These are phyloP conservation scores for Amanita phalloides DNA, from an alignment of 768 basidiomycete species.

Conservation along the genomic window DNA sequence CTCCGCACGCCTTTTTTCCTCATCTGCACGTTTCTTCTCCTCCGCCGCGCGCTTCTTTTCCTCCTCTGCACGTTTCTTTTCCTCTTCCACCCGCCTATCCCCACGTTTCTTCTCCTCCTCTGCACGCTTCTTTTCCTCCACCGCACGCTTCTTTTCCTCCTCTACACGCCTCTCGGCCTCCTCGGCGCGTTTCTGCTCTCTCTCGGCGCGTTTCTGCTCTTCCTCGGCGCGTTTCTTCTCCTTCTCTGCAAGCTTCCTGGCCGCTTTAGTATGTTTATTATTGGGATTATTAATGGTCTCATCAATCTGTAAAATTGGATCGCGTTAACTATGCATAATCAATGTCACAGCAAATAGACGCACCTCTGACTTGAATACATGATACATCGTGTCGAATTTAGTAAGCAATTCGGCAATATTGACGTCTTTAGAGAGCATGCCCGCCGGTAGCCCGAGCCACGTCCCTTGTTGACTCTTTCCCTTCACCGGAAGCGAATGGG, in stretches of 20 bases:
- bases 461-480: neutral
- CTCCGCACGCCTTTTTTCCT: too few relatives aligned
- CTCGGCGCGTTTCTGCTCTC: neutral
- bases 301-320: neutral
- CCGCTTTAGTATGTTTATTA: neutral
- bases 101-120: neutral
- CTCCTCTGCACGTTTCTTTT: neutral
- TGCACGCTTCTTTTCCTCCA: too few relatives aligned
- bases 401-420: neutral
- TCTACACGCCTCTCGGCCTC: neutral
- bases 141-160: neutral
- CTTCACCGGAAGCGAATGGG: fast-evolving
- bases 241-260: neutral
- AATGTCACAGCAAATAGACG: neutral
- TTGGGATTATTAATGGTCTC: neutral
- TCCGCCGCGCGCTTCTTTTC: neutral
- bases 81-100: too few relatives aligned
- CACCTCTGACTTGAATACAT: neutral
- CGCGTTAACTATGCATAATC: neutral
- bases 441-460: neutral
- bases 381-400: neutral
- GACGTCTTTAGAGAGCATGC: neutral
- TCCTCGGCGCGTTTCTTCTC: neutral
- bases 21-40: neutral
- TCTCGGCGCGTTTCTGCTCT: too few relatives aligned